Base-by-base conservation (phyloP, 2,329 filamentous ascomycete genomes). In the Cordyceps pruinosa region DNA sequence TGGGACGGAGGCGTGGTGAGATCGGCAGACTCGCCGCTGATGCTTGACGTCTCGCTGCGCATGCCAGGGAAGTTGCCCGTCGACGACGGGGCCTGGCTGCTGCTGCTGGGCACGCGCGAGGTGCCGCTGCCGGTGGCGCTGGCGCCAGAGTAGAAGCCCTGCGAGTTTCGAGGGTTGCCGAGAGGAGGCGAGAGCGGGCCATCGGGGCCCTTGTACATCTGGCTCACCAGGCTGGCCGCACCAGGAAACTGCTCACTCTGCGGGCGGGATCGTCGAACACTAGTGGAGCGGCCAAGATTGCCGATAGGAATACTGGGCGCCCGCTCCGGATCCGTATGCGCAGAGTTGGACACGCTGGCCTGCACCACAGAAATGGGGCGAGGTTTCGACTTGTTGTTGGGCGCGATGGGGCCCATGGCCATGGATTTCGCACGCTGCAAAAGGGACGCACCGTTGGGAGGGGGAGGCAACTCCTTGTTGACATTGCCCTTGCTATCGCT, bases 391-490 rank as follows among this genome's bases (percentile, higher is more conserved):
- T 77, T 53, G 50, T n/a, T 53, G 37, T 25, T 53, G 26, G 13
- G n/a, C n/a, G n/a, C 19, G 59, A 61, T 69, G 66, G 68, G 61
- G n/a, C 75, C 76, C 59, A 73, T 77, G 47, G 81, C 79, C 59
- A 84, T 82, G 28, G 81, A 80, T 67, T 84, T 86, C 61, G 83
- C 82, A 55, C 83, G 80, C 68, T 85, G 81, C 39, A 86, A 71
- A 45, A 86, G 72, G 8, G 80, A 80, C 17, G 75, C 70, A 12
- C 75, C 74, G 37, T 71, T 68, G 25, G 77, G 80, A 1, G 90
- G 85, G 2, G 88, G 82, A 6, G 90, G 89, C 19, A 95, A 82
- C n/a, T 94, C 91, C 72, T 96, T 96, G 71, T 94, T 87, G 37
- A 78, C 81, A 67, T 88, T 81, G 41, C 66, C 62, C 58, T 71